Evolutionary conservation across 768 basidiomycete genomes (phyloP).

Genomic region (Mycena galopus): DNA sequence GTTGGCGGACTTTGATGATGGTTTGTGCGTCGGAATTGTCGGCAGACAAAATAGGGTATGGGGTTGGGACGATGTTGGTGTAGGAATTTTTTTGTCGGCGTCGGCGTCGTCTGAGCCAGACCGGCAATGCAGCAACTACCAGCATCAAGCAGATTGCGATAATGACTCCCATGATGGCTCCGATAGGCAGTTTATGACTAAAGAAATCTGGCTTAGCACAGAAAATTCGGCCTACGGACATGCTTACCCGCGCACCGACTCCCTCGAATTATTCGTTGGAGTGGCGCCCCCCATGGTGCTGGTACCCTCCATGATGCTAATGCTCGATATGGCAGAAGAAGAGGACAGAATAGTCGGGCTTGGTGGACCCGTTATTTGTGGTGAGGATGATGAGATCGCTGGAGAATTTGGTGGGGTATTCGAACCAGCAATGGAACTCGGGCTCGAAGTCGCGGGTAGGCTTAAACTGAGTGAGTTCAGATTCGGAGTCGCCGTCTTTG

Average conservation of each 20-base stretch:
- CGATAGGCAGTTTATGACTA: constrained; percentile 1
- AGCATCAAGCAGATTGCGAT: constrained; percentile 5
- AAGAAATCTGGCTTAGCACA: neutral
- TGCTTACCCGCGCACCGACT: constrained; percentile 6
- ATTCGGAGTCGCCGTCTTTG: neutral
- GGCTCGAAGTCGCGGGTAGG: neutral
- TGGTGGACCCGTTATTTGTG: neutral
- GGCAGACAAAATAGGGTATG: constrained; percentile 1
- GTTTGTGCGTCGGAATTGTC: neutral
- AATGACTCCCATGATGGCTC: constrained; percentile 9
- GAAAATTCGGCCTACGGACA: neutral
- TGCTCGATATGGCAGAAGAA: constrained; percentile 7
- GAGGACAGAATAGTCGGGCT: constrained; percentile 2
- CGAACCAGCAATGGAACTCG: neutral
- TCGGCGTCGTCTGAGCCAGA: constrained; percentile 11
- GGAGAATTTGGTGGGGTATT: neutral
- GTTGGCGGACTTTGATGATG: neutral
- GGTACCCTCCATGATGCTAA: neutral
- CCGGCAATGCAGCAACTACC: neutral
- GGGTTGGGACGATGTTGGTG: neutral
- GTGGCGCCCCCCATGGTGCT: neutral
- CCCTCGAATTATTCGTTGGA: neutral
- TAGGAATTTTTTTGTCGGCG: neutral
- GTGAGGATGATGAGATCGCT: neutral
- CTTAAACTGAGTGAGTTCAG: neutral